Evolutionary conservation across 805 yeast species (phyloP).

Genomic region (Lachancea kluyveri): DNA sequence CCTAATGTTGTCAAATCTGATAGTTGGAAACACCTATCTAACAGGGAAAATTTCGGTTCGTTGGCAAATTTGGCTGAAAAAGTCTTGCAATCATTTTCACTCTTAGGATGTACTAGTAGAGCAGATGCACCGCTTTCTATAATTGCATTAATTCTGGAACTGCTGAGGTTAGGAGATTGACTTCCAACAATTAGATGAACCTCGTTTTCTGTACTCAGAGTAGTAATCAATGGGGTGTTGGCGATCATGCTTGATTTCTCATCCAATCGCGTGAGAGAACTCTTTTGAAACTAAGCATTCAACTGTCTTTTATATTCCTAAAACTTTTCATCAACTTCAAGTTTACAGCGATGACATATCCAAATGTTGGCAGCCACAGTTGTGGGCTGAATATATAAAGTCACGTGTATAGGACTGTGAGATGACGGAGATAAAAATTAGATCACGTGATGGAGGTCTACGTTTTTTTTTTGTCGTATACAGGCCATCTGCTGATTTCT

Average conservation of each 20-base stretch:
- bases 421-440: too few relatives aligned
- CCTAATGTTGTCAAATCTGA: constrained; percentile 52
- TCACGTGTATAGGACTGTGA: too few relatives aligned
- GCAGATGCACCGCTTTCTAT: constrained; percentile 52
- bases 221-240: constrained; percentile 32
- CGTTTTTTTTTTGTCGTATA: neutral
- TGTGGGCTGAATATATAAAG: too few relatives aligned
- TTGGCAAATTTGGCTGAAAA: constrained; percentile 18
- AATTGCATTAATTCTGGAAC: constrained; percentile 42
- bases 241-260: constrained; percentile 2
- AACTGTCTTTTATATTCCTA: too few relatives aligned
- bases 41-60: constrained; percentile 24
- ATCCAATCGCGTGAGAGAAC: too few relatives aligned
- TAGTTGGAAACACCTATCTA: constrained; percentile 33
- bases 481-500: constrained; percentile 1
- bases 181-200: constrained; percentile 52
- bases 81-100: constrained; percentile 18
- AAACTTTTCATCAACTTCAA: too few relatives aligned
- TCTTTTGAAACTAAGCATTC: too few relatives aligned
- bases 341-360: too few relatives aligned
- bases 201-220: constrained; percentile 43
- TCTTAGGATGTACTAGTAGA: constrained; percentile 37
- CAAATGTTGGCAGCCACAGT: too few relatives aligned
- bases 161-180: constrained; percentile 26
- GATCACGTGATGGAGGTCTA: neutral